Evolutionary conservation across 192 early-diverging fungal genomes (phyloP), one percentile per base, ranked within the genome.

Genomic region (Coemansia sp.): DNA sequence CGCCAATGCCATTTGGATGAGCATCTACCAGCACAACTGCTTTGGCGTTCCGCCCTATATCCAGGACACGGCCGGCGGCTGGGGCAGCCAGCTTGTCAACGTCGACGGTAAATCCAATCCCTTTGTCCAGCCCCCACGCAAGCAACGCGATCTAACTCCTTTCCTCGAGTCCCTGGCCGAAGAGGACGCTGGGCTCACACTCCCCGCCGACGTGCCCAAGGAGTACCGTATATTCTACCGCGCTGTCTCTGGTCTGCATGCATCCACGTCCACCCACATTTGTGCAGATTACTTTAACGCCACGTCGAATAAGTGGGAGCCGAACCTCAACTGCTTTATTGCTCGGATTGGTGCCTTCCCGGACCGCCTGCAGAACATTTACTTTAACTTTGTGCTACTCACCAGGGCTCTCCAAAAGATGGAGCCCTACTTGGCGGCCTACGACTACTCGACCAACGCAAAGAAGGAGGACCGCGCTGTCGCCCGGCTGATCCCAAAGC

Each of bases 21-120:
- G 96, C n/a, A 95, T 99, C 31, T 99, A 99, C 72, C 86, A 92
- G 69, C 94, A 99, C 74, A 99, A 98, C 81, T 99, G 98, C 77
- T 98, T 99, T 76, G 89, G 90, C 66, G 81, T 92, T 10, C 74
- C 84, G 40, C 81, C 81, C 9, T 83, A 78, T 63, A 64, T 83
- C 62, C 81, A 83, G 79, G 69, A 89, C 86, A 90, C 88, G 54
- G 71, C 73, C 19, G 74, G 81, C 63, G 77, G 81, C 62, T 75
- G 80, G 80, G 83, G 83, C 51, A 81, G 76, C 68, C 69, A 76
- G 76, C 74, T 70, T 8, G 75, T 77, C 41, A 76, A 77, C 41
- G 56, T 85, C 33, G 73, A 73, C 59, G 79, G 79, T 40, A 78
- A 69, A 31, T 54, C 68, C 11, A 73, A 72, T 67, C 80, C 78